These are phyloP conservation scores for Trichoderma erinaceum DNA, from an alignment of 495 filamentous ascomycete species.

Conservation along the genomic window DNA sequence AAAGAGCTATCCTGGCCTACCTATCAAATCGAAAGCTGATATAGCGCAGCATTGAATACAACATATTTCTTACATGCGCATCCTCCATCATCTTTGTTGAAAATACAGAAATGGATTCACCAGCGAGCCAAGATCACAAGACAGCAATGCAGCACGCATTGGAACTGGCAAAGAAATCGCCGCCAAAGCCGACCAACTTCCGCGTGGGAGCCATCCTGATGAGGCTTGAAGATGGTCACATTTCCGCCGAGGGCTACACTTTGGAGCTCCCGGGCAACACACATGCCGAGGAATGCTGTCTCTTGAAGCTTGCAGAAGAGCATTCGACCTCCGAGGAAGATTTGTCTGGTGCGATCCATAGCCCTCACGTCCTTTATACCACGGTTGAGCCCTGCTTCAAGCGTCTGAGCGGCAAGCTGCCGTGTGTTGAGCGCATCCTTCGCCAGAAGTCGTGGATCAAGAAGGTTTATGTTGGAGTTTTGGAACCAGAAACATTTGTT, in stretches of 20 bases:
- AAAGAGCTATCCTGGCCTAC: background rate
- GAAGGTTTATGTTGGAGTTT: constrained; percentile 80
- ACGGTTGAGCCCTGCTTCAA: constrained; percentile 90
- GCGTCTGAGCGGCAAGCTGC: constrained; percentile 70
- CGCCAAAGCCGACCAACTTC: constrained; percentile 84
- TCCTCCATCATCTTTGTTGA: background rate
- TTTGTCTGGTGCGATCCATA: constrained; percentile 50
- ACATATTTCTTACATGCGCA: background rate
- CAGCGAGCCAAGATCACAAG: constrained; percentile 37
- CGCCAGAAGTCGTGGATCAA: constrained; percentile 55
- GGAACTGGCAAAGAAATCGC: constrained; percentile 64
- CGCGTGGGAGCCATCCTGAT: constrained; percentile 84
- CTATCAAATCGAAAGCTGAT: background rate
- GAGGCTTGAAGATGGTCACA: constrained; percentile 46
- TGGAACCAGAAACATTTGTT: constrained; percentile 87
- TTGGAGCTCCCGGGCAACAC: constrained; percentile 89
- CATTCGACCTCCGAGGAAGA: constrained; percentile 47
- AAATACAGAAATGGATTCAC: background rate
- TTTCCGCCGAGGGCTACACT: constrained; percentile 84
- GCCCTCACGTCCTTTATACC: constrained; percentile 67
- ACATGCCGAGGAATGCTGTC: constrained; percentile 89
- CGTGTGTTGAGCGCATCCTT: constrained; percentile 78
- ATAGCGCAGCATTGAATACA: background rate
- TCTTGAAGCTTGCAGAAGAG: constrained; percentile 62
- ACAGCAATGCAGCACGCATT: constrained; percentile 69